phyloP scores from a whole-genome alignment of 306 rosid species.

The Lotus japonicus region DNA sequence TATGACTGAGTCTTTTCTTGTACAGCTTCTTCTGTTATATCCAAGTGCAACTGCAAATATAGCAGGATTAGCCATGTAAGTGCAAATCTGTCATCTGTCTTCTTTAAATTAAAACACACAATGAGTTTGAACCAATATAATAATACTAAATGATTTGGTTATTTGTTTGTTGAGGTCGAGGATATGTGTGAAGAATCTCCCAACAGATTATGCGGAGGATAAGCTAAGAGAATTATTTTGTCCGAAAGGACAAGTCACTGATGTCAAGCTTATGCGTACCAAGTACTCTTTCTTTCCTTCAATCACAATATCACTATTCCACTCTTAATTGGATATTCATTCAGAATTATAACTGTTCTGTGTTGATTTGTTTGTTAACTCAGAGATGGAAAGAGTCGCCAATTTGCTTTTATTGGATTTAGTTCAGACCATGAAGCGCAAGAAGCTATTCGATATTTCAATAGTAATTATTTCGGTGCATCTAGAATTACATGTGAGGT shows the following conservation, averaged over 20 bases:
- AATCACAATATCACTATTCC: not conserved
- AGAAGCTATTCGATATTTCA: conserved; percentile 66
- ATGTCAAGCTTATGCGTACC: conserved; percentile 74
- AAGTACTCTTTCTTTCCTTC: conserved; percentile 35
- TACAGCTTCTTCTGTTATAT: not conserved
- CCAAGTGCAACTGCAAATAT: not conserved
- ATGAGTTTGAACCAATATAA: not conserved
- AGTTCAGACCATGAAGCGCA: conserved; percentile 61
- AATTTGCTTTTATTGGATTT: conserved; percentile 74
- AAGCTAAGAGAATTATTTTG: conserved; percentile 57
- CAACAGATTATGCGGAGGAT: conserved; percentile 52
- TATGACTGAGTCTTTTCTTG: not conserved
- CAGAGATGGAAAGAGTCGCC: conserved; percentile 78
- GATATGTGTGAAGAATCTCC: conserved; percentile 78
- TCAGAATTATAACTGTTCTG: not conserved
- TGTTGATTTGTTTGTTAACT: conserved; percentile 4
- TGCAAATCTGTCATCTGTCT: not conserved
- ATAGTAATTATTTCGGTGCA: conserved; percentile 51
- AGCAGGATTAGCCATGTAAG: conserved; percentile 14
- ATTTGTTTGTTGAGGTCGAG: conserved; percentile 56
- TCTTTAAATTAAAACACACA: not conserved
- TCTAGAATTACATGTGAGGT: conserved; percentile 72
- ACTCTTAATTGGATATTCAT: not conserved
- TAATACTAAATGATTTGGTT: not conserved
- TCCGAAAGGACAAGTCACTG: conserved; percentile 77